These are phyloP conservation scores for Pestalotiopsis sp. DNA, from an alignment of 2,329 filamentous ascomycete species.

Conservation along the genomic window DNA sequence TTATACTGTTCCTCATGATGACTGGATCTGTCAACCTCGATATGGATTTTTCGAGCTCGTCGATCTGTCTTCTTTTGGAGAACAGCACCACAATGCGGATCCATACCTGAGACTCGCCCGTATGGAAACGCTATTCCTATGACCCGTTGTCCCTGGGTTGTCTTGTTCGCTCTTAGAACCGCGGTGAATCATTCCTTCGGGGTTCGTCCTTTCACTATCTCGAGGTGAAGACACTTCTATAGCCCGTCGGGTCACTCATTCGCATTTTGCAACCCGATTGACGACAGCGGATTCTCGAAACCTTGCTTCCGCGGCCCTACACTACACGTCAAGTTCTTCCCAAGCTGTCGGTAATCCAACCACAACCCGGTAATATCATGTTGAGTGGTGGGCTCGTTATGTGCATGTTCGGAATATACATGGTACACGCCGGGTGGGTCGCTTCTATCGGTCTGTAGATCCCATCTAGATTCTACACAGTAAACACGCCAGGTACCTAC, in stretches of 20 bases:
- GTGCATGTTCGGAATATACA: not conserved
- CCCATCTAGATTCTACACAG: not conserved
- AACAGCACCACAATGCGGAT: not conserved
- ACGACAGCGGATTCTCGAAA: not conserved
- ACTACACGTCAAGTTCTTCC: not conserved
- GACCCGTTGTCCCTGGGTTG: not conserved
- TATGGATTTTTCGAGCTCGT: not conserved
- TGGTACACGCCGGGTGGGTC: not conserved
- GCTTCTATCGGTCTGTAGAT: not conserved
- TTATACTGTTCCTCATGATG: not conserved
- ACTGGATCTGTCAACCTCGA: not conserved
- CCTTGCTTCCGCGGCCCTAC: not conserved
- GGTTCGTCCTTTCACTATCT: not conserved
- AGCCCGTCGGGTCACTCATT: not conserved
- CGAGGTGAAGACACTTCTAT: not conserved
- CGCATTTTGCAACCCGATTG: not conserved
- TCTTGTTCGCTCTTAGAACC: not conserved
- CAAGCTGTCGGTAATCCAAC: conserved; percentile 5
- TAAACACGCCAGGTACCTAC: not conserved
- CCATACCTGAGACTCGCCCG: not conserved
- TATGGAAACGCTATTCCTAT: not conserved
- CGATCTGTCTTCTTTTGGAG: not conserved
- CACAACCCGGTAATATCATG: not conserved
- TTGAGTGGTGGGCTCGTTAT: not conserved
- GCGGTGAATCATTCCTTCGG: not conserved